These are phyloP conservation scores for Geranium brycei DNA, from an alignment of 345 rosid species.

Conservation along the genomic window DNA sequence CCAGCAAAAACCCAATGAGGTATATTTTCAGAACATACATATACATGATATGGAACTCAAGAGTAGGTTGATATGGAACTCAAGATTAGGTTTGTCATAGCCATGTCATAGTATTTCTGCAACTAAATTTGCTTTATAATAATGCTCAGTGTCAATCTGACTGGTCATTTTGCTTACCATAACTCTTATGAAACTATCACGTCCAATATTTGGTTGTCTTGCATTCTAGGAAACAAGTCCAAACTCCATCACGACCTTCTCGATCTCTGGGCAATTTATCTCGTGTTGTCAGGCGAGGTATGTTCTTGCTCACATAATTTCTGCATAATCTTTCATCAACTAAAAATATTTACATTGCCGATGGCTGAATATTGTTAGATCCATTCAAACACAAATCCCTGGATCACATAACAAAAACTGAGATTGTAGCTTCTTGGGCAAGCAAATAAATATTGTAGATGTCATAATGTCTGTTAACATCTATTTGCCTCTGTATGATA, in stretches of 20 bases:
- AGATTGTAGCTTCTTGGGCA: no score
- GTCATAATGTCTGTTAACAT: neutral
- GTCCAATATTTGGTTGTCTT: neutral
- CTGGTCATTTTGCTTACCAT: neutral
- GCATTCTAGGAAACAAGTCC: slow-evolving; percentile 35
- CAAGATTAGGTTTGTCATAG: neutral
- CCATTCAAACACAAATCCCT: no score
- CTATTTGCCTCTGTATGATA: neutral
- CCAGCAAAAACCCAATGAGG: slow-evolving; percentile 67
- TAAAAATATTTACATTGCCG: neutral
- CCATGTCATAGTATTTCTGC: neutral
- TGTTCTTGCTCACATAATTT: slow-evolving; percentile 4
- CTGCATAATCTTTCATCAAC: neutral
- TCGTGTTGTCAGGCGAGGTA: slow-evolving; percentile 46
- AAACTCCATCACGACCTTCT: slow-evolving; percentile 37
- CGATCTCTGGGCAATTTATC: slow-evolving; percentile 38
- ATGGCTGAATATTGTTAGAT: neutral
- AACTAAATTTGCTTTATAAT: neutral
- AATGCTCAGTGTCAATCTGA: neutral
- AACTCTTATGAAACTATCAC: neutral
- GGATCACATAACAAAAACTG: no score
- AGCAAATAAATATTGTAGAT: no score
- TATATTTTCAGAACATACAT: slow-evolving; percentile 9
- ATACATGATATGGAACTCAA: neutral
- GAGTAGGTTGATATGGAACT: neutral